Conservation (phyloP, 1,139 yeast genomes). For the Spathaspora jeffriesii region DNA sequence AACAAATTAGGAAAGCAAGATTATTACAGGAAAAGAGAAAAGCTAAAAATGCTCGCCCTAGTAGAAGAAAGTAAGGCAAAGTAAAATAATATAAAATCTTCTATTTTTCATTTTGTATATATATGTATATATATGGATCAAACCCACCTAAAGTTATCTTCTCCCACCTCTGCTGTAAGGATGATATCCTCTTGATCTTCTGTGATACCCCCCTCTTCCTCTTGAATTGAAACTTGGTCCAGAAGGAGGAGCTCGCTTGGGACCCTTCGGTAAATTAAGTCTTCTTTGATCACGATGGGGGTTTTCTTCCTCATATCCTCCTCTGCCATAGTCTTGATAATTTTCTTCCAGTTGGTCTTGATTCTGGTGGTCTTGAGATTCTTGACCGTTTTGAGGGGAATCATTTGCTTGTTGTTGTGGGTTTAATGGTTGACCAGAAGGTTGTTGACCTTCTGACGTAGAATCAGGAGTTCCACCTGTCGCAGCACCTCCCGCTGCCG, state of each 20-base stretch:
- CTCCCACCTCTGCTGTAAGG: slow-evolving; percentile 28
- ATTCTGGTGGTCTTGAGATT: slow-evolving; percentile 10
- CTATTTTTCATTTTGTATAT: slow-evolving; percentile 1
- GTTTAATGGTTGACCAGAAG: slow-evolving; percentile 53
- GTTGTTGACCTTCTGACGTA: slow-evolving; percentile 34
- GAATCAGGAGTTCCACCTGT: not conserved
- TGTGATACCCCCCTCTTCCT: slow-evolving; percentile 20
- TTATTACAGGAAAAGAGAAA: slow-evolving; percentile 65
- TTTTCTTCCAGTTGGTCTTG: slow-evolving; percentile 11
- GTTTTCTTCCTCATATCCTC: slow-evolving; percentile 13
- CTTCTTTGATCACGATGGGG: slow-evolving; percentile 28
- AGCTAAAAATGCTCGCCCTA: slow-evolving; percentile 87
- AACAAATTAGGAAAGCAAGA: slow-evolving; percentile 80
- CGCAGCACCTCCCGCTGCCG: slow-evolving; percentile 14
- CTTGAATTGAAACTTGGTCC: slow-evolving; percentile 36
- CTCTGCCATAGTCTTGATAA: slow-evolving; percentile 8
- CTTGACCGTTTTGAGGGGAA: slow-evolving; percentile 16
- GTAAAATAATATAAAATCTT: slow-evolving; percentile 3
- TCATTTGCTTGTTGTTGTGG: slow-evolving; percentile 52
- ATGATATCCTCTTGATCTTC: slow-evolving; percentile 26
- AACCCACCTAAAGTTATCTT: slow-evolving; percentile 5
- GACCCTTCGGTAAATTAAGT: slow-evolving; percentile 43
- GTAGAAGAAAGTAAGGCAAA: slow-evolving; percentile 25
- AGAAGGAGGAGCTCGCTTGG: slow-evolving; percentile 41
- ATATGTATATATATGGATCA: slow-evolving; percentile 6